Evolutionary conservation across 179 eudicot species (phyloP).

Genomic region (Patellifolia procumbens): DNA sequence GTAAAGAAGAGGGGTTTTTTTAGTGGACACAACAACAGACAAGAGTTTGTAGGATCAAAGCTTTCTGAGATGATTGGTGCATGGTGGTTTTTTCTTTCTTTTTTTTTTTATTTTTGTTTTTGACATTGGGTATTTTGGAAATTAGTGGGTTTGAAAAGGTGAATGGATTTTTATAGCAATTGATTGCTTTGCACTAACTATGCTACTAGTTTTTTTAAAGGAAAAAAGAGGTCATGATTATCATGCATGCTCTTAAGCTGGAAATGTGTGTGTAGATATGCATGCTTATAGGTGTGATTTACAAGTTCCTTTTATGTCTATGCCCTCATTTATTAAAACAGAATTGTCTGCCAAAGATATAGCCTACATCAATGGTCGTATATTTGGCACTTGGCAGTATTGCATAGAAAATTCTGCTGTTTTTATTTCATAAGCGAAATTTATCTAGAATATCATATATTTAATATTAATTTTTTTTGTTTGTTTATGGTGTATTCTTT

Average conservation of each 20-base stretch:
- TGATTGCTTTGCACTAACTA: conserved; percentile 29
- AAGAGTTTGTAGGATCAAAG: conserved; percentile 41
- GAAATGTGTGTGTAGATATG: conserved; percentile 7
- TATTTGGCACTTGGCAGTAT: no score
- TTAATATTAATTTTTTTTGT: no score
- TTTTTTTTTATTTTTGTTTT: conserved; percentile 13
- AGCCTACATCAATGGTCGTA: no score
- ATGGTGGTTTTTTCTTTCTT: background rate
- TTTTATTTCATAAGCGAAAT: no score
- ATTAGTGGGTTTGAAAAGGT: conserved; percentile 34
- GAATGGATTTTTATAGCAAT: conserved; percentile 21
- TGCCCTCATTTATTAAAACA: background rate
- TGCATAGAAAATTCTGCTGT: no score
- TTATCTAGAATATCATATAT: no score
- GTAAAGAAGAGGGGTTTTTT: conserved; percentile 8
- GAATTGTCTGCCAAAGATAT: background rate
- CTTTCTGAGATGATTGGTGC: conserved; percentile 37
- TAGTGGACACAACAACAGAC: conserved; percentile 42
- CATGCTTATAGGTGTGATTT: conserved; percentile 21
- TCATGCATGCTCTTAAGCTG: conserved; percentile 23
- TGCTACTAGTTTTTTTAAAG: background rate
- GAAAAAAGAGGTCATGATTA: conserved; percentile 27
- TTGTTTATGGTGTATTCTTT: no score
- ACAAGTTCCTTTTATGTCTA: conserved; percentile 13
- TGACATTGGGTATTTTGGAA: conserved; percentile 18